Conservation (phyloP, 2,329 filamentous ascomycete genomes). For the Arthrobotrys megalospora region DNA sequence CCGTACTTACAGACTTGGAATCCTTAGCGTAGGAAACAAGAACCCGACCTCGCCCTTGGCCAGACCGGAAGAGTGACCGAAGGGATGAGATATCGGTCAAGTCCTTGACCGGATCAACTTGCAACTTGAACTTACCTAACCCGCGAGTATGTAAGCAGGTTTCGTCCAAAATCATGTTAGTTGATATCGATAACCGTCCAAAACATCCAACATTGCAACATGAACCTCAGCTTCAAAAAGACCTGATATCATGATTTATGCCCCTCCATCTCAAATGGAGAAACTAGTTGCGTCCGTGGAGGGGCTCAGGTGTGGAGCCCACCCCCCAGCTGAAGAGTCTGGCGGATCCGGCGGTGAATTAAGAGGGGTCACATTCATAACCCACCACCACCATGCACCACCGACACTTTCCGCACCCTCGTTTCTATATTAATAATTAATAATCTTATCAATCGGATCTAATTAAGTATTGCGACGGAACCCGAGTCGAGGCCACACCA, state of each 20-base stretch:
- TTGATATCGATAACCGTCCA: neutral
- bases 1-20: constrained; percentile 13
- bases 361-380: constrained; percentile 19
- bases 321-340: constrained; percentile 6
- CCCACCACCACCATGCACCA: constrained; percentile 4
- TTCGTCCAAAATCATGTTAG: neutral
- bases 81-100: neutral
- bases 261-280: neutral
- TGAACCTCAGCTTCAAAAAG: neutral
- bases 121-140: neutral
- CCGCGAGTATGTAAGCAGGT: neutral
- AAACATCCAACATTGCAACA: neutral
- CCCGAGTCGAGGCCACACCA: constrained; percentile 15
- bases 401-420: constrained; percentile 36
- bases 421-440: neutral
- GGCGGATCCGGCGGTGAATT: constrained; percentile 5
- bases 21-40: constrained; percentile 14
- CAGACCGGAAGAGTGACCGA: neutral
- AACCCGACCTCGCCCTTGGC: constrained; percentile 26
- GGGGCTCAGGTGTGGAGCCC: constrained; percentile 38
- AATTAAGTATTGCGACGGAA: neutral
- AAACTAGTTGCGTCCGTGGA: constrained; percentile 36
- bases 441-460: constrained; percentile 60
- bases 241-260: neutral
- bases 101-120: neutral